phyloP scores from a whole-genome alignment of 306 rosid species.

The Castanopsis chinensis region DNA sequence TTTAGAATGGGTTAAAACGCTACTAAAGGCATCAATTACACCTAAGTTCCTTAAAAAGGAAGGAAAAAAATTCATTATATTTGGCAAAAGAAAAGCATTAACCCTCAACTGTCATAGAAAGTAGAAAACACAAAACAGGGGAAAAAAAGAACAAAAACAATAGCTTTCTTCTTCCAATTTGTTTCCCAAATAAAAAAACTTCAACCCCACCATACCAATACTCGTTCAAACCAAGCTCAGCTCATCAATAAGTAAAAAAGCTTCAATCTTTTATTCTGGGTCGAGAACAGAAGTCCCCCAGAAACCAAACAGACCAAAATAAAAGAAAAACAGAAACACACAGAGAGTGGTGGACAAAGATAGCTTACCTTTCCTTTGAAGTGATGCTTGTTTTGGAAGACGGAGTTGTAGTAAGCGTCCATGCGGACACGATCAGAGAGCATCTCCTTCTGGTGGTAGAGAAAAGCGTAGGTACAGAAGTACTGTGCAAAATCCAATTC shows the following conservation, averaged over 20 bases:
- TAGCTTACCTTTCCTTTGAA: constrained; percentile 68
- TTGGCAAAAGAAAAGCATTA: not conserved
- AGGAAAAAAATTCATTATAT: not conserved
- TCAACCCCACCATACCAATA: not conserved
- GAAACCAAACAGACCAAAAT: not conserved
- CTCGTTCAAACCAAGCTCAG: not conserved
- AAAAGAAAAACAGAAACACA: not conserved
- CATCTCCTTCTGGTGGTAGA: constrained; percentile 98
- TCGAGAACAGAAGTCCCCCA: not conserved
- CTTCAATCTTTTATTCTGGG: not conserved
- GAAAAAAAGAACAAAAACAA: not conserved
- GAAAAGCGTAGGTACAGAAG: constrained; percentile 91
- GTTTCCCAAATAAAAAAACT: not conserved
- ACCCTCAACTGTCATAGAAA: too few species aligned
- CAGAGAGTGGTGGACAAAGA: not conserved
- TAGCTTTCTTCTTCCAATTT: not conserved
- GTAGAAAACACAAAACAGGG: not conserved
- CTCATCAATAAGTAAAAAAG: not conserved
- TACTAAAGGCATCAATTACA: not conserved
- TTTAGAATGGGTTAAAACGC: not conserved
- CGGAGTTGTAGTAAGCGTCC: constrained; percentile 87
- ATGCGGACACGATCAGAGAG: constrained; percentile 98
- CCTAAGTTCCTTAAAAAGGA: not conserved
- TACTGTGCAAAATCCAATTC: constrained; percentile 83
- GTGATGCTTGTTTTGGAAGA: constrained; percentile 80